Evolutionary conservation across 139 green algal species (phyloP), one percentile per base, ranked within the genome.

Genomic region (Yamagishiella unicocca): DNA sequence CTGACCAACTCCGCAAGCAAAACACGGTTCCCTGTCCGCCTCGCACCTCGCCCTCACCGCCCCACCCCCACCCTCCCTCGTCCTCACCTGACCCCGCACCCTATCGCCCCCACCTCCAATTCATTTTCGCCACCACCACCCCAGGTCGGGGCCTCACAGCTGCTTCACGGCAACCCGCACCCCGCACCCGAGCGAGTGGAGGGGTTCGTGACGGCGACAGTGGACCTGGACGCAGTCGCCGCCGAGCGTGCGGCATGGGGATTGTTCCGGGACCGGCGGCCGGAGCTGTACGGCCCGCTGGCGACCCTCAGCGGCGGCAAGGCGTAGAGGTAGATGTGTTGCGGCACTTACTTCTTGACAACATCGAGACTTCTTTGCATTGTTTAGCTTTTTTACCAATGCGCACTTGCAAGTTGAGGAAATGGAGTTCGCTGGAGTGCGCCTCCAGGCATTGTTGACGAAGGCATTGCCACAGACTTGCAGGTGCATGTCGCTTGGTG

Each of bases 191-290:
- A 87, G 1, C 80, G 84, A 22, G 88, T 90, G 64, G 90, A 97
- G 82, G 95, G 92, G 42, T 91, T 98, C 73, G 81, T 94, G 4
- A 89, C 71, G 6, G 93, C 90, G 1, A 85, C 62, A 0, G 95
- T 98, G 87, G 95, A 98, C 83, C 77, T 98, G 87, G 95, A 97
- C 21, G 70, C 46, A 22, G 80, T 90, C 8, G 70, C 67, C 24
- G 67, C 27, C 14, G 70, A 90, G 84, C 86, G 94, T 10, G 70
- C 87, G 9, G 90, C 71, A 24, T 98, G 95, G 95, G 96, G 96
- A 6, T 58, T 98, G 37, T 98, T 98, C 86, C 55, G 95, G 0
- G 95, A 98, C 82, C 75, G 95, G 6, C 83, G 95, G 40, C 95
- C 95, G 0, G 95, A 98, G 22, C 76, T 98, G 79, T 98, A 98